Conservation (phyloP, 1,139 yeast genomes). For the Geotrichum carabidarum region DNA sequence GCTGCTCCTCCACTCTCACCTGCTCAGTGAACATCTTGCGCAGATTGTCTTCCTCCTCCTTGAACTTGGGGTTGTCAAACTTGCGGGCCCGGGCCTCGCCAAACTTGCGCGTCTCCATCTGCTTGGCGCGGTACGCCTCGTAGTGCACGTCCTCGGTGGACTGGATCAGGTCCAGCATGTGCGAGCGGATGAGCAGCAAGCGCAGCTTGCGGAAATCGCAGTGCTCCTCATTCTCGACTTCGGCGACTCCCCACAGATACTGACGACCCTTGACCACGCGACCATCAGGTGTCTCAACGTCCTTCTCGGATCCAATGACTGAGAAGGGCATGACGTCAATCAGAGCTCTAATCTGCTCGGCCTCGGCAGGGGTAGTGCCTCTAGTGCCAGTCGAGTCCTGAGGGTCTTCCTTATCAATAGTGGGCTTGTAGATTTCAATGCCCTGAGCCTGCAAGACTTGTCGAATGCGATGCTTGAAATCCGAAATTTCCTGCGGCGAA, state of each 20-base stretch:
- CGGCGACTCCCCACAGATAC: slow-evolving; percentile 97
- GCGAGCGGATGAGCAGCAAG: slow-evolving; percentile 80
- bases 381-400: slow-evolving; percentile 21
- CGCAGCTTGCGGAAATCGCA: slow-evolving; percentile 94
- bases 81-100: slow-evolving; percentile 44
- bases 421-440: slow-evolving; percentile 88
- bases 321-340: slow-evolving; percentile 94
- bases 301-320: slow-evolving; percentile 84
- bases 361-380: slow-evolving; percentile 31
- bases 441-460: slow-evolving; percentile 90
- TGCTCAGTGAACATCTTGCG: slow-evolving; percentile 97
- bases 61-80: slow-evolving; percentile 79
- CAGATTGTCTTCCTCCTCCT: slow-evolving; percentile 92
- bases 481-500: slow-evolving; percentile 72
- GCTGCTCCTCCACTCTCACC: slow-evolving; percentile 92
- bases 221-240: slow-evolving; percentile 91
- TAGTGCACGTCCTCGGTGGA: slow-evolving; percentile 91
- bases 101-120: slow-evolving; percentile 60
- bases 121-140: slow-evolving; percentile 78
- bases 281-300: slow-evolving; percentile 72
- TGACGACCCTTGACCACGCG: slow-evolving; percentile 80
- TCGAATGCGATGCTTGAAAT: slow-evolving; percentile 78
- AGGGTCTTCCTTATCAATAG: slow-evolving; percentile 38
- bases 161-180: slow-evolving; percentile 82
- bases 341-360: slow-evolving; percentile 72